phyloP scores from a whole-genome alignment of 345 rosid species.

The Moringa oleifera region DNA sequence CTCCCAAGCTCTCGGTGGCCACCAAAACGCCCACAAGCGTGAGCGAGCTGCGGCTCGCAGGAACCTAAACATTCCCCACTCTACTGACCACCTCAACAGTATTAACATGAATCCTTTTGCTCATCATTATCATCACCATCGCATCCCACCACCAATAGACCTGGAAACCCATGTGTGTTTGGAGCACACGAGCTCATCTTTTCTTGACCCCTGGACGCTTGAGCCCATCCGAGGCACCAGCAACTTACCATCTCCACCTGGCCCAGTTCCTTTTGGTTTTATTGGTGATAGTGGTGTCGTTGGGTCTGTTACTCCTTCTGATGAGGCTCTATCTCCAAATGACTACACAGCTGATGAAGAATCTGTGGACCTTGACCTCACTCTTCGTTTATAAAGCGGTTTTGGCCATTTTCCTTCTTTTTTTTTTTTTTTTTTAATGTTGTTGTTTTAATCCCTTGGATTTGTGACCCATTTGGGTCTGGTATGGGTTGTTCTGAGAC shows the following conservation, averaged over 20 bases:
- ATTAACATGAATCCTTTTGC: neutral
- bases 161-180: neutral
- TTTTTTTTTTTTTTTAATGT: no score
- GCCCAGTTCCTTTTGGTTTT: constrained; percentile 4
- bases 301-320: constrained; percentile 6
- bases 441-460: neutral
- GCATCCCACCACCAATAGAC: neutral
- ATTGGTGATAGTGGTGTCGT: neutral
- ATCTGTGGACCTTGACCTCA: constrained; percentile 33
- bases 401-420: neutral
- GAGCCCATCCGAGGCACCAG: constrained; percentile 1
- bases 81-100: constrained; percentile 6
- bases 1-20: constrained; percentile 97
- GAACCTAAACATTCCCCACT: constrained; percentile 23
- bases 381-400: constrained; percentile 35
- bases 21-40: constrained; percentile 95
- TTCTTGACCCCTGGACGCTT: constrained; percentile 16
- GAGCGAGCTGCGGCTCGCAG: constrained; percentile 88
- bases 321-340: neutral
- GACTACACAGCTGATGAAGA: constrained; percentile 8
- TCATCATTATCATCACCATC: neutral
- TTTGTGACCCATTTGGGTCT: neutral
- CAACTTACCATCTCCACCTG: constrained; percentile 11
- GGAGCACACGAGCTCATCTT: constrained; percentile 1
- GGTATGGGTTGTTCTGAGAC: no score